These are phyloP conservation scores for Amniculicola lignicola DNA, from an alignment of 495 filamentous ascomycete species.

Conservation along the genomic window DNA sequence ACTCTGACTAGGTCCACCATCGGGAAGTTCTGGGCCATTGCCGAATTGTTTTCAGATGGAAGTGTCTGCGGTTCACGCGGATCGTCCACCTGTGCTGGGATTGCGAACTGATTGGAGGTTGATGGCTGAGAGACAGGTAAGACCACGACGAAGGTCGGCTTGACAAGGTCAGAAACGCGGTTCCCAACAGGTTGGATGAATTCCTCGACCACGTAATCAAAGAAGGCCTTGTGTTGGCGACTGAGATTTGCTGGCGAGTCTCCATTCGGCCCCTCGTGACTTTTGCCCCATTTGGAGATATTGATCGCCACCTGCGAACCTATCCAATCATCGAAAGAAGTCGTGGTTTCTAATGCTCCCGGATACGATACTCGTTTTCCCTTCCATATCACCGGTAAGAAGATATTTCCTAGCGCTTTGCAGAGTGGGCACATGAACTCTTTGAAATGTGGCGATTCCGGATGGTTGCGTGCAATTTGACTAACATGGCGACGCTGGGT, in stretches of 20 bases:
- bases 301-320: slow-evolving; percentile 44
- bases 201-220: slow-evolving; percentile 57
- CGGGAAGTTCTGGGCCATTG: slow-evolving; percentile 5
- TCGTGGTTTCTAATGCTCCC: slow-evolving; percentile 57
- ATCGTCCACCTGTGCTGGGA: slow-evolving; percentile 45
- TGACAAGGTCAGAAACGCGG: slow-evolving; percentile 46
- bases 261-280: slow-evolving; percentile 16
- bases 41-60: slow-evolving; percentile 16
- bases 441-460: slow-evolving; percentile 68
- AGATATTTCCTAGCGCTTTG: slow-evolving; percentile 93
- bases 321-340: slow-evolving; percentile 65
- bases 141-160: slow-evolving; percentile 16
- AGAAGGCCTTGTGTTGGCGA: slow-evolving; percentile 52
- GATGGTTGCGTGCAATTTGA: slow-evolving; percentile 90
- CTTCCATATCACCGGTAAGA: slow-evolving; percentile 94
- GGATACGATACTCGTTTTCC: slow-evolving; percentile 80
- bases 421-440: slow-evolving; percentile 98
- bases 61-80: slow-evolving; percentile 25
- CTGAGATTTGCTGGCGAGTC: slow-evolving; percentile 7
- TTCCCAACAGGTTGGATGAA: slow-evolving; percentile 60
- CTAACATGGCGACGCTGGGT: slow-evolving; percentile 78
- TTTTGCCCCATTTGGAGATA: slow-evolving; percentile 46
- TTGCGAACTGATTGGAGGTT: slow-evolving; percentile 41
- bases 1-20: slow-evolving; percentile 67
- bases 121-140: slow-evolving; percentile 12